Base-by-base conservation (phyloP, 1,139 yeast species). In the Saccharomyces uvarum region DNA sequence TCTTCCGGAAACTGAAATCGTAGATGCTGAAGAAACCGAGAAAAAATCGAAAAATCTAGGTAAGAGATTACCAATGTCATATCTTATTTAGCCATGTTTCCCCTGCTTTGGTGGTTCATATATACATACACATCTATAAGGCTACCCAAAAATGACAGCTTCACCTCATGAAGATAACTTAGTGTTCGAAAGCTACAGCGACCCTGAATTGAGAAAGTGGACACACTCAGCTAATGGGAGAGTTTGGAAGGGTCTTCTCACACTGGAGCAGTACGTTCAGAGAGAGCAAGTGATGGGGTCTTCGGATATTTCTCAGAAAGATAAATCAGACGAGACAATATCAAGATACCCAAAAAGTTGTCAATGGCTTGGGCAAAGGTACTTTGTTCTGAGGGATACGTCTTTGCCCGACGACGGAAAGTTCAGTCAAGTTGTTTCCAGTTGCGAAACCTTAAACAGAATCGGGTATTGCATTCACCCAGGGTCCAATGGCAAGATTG, bases 221-320 rank as follows among this genome's bases (percentile, higher is more conserved):
- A 81, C 87, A 33, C 79, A 76, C 54, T 32, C 62, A 21, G 75
- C 76, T 56, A 83, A 82, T 66, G 73, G 79, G 3, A 72, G 57
- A 2, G 70, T 77, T 2, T 86, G 93, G 93, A 63, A 60, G 49
- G 81, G 81, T 16, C 64, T 67, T 19, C 70, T 82, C 47, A 69
- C 78, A 0, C 55, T 61, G 2, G 76, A 78, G 21, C 78, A 81
- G 53, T 83, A 82, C 60, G 73, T 77, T 19, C 72, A 72, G 13
- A 71, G 88, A 63, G 88, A 83, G 62, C 56, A 61, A 52, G 67
- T 74, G 1, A 66, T 81, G 51, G 77, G 79, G 0, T 66, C 70
- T 52, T 66, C 77, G 21, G 73, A 69, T 50, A 72, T 78, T 41
- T 63, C 67, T 7, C 57, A 54, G 14, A 61, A 59, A 48, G 51